Percentiles rank a stretch among this genome's conserved stretches.
Conservation (phyloP, 1,139 yeast species). For the Yamadazyma diddensiae region DNA sequence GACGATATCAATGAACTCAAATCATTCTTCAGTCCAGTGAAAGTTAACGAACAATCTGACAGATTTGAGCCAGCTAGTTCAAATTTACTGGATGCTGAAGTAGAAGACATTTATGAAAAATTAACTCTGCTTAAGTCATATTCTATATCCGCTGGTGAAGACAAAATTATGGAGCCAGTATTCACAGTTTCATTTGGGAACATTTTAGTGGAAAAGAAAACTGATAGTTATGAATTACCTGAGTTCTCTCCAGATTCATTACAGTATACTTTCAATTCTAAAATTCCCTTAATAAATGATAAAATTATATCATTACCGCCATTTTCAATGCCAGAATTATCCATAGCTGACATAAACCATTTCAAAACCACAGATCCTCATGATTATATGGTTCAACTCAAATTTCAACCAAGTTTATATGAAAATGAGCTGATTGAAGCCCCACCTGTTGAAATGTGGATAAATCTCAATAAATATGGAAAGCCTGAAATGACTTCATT, state of each 20-base stretch:
- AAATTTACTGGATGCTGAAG: neutral
- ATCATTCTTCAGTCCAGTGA: slow-evolving; percentile 7
- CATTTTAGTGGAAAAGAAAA: slow-evolving; percentile 25
- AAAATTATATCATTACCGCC: slow-evolving; percentile 35
- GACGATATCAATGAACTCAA: slow-evolving; percentile 10
- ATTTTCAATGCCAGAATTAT: slow-evolving; percentile 18
- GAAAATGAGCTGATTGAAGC: slow-evolving; percentile 21
- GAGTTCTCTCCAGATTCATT: slow-evolving; percentile 4
- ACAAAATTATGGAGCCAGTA: slow-evolving; percentile 21
- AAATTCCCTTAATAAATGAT: slow-evolving; percentile 40
- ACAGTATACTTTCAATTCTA: slow-evolving; percentile 37
- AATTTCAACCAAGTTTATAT: slow-evolving; percentile 47
- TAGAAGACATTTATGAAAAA: slow-evolving; percentile 1
- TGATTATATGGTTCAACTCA: slow-evolving; percentile 41
- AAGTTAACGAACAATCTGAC: neutral
- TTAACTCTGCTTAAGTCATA: slow-evolving; percentile 1
- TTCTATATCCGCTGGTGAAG: slow-evolving; percentile 4
- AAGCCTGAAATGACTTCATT: slow-evolving; percentile 41
- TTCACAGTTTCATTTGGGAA: slow-evolving; percentile 39
- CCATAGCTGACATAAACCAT: slow-evolving; percentile 19
- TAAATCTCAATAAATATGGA: slow-evolving; percentile 38
- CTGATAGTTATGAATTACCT: neutral
- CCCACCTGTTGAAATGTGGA: slow-evolving; percentile 58
- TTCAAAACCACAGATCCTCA: slow-evolving; percentile 31
- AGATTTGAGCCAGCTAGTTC: neutral